Base-by-base conservation (phyloP, 2,329 filamentous ascomycete genomes). In the Epichloe coenophiala region DNA sequence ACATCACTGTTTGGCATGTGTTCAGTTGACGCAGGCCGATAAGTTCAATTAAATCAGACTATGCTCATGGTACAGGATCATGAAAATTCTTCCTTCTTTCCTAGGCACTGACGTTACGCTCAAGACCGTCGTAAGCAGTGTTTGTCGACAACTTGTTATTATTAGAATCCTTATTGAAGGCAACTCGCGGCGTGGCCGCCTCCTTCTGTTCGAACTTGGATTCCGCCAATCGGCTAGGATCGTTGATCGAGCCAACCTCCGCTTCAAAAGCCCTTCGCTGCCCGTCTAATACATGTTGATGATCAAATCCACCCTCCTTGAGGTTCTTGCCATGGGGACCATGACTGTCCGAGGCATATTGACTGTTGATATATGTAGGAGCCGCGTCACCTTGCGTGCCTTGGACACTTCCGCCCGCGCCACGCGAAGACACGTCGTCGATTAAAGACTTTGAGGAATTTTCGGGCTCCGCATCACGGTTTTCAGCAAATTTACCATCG, bases 401-500 rank as follows among this genome's bases (percentile, higher is more conserved):
- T 9, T 48, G 27, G 53, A 52, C 36, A 51, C 31, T 42, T 41
- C 42, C n/a, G 42, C 23, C 49, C 45, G 43, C 45, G 45, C 23
- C 44, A 47, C 47, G 42, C 13, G 78, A 65, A 2, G 69, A 65
- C 7, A 83, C 69, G 9, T 63, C 69, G 9, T 62, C 72, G 2
- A 2, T n/a, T 12, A 33, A 36, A 11, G 46, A 23, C n/a, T 39
- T 41, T 4, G 53, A 52, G 35, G 33, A 50, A 45, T 59, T 59
- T 49, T 60, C 60, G 33, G 60, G 52, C 19, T 55, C 55, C 17
- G 73, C 71, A 54, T 75, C 70, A 23, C 72, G 70, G 66, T 87
- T 86, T 51, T 74, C 64, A 40, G 75, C 69, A 59, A 86, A 88
- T 12, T 65, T 69, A 56, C 84, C 86, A 51, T 74, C 74, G 21